Conservation (phyloP, 2,329 filamentous ascomycete species). For the Fusarium lateritium region DNA sequence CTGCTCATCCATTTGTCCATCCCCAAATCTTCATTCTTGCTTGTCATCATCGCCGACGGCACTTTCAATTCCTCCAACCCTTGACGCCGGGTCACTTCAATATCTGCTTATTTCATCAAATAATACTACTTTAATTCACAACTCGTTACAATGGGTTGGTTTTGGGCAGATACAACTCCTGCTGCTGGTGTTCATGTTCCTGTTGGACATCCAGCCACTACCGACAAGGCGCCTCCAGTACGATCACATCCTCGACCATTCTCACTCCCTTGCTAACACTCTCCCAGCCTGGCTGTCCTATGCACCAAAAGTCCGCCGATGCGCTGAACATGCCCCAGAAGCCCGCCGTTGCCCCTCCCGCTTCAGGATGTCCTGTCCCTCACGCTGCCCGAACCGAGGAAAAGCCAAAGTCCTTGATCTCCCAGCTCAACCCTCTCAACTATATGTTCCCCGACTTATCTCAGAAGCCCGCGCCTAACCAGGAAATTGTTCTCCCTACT, state of each 20-base stretch:
- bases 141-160: slow-evolving; percentile 69
- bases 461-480: slow-evolving; percentile 81
- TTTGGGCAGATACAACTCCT: slow-evolving; percentile 69
- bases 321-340: slow-evolving; percentile 57
- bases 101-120: slow-evolving; percentile 7
- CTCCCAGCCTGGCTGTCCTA: slow-evolving; percentile 67
- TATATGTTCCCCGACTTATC: slow-evolving; percentile 95
- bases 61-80: slow-evolving; percentile 8
- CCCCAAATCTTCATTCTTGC: slow-evolving; percentile 31
- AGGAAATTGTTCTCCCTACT: slow-evolving; percentile 81
- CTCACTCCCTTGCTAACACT: slow-evolving; percentile 39
- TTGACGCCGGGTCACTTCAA: neutral
- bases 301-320: slow-evolving; percentile 69
- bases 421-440: slow-evolving; percentile 80
- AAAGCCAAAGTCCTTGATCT: slow-evolving; percentile 64
- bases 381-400: slow-evolving; percentile 55
- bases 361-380: slow-evolving; percentile 60
- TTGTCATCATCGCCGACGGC: slow-evolving; percentile 33
- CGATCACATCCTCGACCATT: slow-evolving; percentile 21
- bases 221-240: slow-evolving; percentile 54
- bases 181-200: slow-evolving; percentile 53
- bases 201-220: slow-evolving; percentile 52
- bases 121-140: slow-evolving; percentile 2
- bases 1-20: slow-evolving; percentile 33
- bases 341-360: slow-evolving; percentile 38